Conservation (phyloP, 169 alveolate species). For the Plasmodium falciparum region DNA sequence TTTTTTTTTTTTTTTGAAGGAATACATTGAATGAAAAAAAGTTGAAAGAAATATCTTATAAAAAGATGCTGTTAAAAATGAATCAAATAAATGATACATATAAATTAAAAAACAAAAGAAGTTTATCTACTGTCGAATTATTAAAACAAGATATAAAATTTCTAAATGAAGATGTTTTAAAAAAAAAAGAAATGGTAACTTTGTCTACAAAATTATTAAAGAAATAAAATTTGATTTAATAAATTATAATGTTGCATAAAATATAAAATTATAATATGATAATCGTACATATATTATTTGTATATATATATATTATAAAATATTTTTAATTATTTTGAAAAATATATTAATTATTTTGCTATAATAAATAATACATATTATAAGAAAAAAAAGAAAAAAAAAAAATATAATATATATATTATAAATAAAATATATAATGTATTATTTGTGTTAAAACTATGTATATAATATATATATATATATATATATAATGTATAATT, state of each 20-base stretch:
- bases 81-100: conserved; percentile 72
- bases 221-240: background rate
- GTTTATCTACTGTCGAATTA: conserved; percentile 67
- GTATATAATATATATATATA: background rate
- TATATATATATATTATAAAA: background rate
- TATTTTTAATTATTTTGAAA: background rate
- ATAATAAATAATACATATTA: background rate
- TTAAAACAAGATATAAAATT: conserved; percentile 63
- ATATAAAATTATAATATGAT: background rate
- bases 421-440: background rate
- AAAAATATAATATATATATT: conserved; percentile 1
- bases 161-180: conserved; percentile 57
- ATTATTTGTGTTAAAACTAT: background rate
- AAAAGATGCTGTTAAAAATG: conserved; percentile 72
- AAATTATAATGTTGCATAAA: too few relatives aligned
- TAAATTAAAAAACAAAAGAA: conserved; percentile 74
- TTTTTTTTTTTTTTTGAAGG: conserved; percentile 29
- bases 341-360: background rate
- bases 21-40: conserved; percentile 61
- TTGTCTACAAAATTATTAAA: conserved; percentile 4
- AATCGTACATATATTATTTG: background rate
- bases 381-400: background rate
- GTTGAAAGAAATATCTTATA: conserved; percentile 59
- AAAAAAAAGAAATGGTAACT: conserved; percentile 73
- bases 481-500: too few relatives aligned